phyloP scores from a whole-genome alignment of 345 rosid species.

The Bretschneidera sinensis region DNA sequence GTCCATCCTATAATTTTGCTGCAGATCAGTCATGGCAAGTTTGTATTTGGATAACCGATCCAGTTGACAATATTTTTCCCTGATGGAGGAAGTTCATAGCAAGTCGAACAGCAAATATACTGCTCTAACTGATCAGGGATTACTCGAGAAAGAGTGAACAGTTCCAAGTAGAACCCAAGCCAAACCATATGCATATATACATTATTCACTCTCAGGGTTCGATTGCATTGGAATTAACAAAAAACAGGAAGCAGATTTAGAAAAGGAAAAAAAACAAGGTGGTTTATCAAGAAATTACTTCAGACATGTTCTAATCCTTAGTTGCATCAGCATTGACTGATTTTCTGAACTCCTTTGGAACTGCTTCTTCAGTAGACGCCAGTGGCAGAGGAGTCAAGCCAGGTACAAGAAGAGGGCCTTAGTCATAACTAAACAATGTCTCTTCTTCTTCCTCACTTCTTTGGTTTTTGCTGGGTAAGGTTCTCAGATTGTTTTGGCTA shows the following conservation, averaged over 20 bases:
- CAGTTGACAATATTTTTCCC: too few species aligned
- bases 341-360: slow-evolving; percentile 13
- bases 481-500: background rate
- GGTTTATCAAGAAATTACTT: slow-evolving; percentile 5
- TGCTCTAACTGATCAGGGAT: too few species aligned
- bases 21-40: too few species aligned
- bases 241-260: background rate
- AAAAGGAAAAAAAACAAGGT: background rate
- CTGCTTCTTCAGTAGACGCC: slow-evolving; percentile 11
- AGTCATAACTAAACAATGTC: background rate
- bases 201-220: background rate
- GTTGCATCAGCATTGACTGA: slow-evolving; percentile 8
- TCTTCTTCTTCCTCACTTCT: slow-evolving; percentile 12
- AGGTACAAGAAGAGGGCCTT: slow-evolving; percentile 17
- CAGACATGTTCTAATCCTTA: background rate
- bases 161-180: background rate
- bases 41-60: too few species aligned
- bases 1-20: too few species aligned
- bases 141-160: background rate
- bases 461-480: slow-evolving; percentile 1
- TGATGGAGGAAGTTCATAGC: too few species aligned
- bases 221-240: background rate
- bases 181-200: background rate
- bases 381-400: slow-evolving; percentile 9
- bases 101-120: too few species aligned